Evolutionary conservation across 495 filamentous ascomycete genomes (phyloP), one percentile per base, ranked within the genome.

Genomic region (Usnea hakonensis): DNA sequence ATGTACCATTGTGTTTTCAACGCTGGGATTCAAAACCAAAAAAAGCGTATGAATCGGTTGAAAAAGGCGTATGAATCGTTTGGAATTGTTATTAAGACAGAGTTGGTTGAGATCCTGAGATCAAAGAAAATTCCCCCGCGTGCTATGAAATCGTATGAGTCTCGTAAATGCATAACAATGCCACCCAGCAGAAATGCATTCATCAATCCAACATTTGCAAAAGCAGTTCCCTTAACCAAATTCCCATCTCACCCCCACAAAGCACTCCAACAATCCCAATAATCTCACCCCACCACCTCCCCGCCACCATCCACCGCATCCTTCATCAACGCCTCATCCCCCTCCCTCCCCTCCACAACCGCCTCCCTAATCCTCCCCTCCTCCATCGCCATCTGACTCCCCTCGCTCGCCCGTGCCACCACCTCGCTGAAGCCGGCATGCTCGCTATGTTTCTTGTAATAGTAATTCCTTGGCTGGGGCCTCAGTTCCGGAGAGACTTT

Each of bases 391-490:
- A 58, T 62, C 44, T 65, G 50, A 33, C 58, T 37, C 21, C 50
- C 30, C 14, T 50, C 62, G 55, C 55, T 55, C 17, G 61, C 58
- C 55, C 44, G 55, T 28, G 75, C 68, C 2, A 77, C 60, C 2
- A 69, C 73, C 21, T 74, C 72, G 36, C 74, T 71, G 63, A 79
- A 87, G 3, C 79, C 81, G 33, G 79, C 74, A 67, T 87, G 84
- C 57, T 82, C 81, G 30, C 74, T 73, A 65, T 88, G 85, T 32
- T 74, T 77, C 71, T 83, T 83, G 65, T 84, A 85, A 64, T 82
- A 95, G 73, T 87, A 91, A 59, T 84, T 84, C 32, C 85, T 81
- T 13, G 82, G 74, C 75, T 84, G 85, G 9, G 89, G 90, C 54
- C 77, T 77, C 37, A 94, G 72, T 62, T 88, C 85, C 7, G 79